A percentile compares a stretch with the other conserved stretches of the same genome.
phyloP scores from a whole-genome alignment of 148 eudicot species.

The Tetragonia tetragonoides region DNA sequence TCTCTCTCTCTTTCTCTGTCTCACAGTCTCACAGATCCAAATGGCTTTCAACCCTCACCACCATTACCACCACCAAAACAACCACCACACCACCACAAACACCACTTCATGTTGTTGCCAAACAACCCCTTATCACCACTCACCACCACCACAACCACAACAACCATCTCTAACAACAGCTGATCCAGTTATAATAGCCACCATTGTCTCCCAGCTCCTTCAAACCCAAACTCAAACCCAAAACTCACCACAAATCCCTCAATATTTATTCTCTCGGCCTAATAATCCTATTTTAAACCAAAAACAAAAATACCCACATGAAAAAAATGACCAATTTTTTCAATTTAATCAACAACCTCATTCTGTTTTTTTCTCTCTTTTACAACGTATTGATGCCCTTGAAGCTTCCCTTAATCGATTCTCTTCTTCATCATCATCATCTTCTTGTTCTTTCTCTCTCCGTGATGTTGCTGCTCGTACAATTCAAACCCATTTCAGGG shows the following conservation, averaged over 20 bases:
- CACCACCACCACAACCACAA: constrained; percentile 31
- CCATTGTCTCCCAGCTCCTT: constrained; percentile 37
- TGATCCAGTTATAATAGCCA: constrained; percentile 36
- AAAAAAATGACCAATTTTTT: constrained; percentile 10
- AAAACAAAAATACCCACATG: constrained; percentile 19
- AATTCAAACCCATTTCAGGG: constrained; percentile 80
- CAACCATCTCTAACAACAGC: constrained; percentile 16
- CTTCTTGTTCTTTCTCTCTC: constrained; percentile 31
- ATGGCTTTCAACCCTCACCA: constrained; percentile 54
- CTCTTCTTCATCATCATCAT: constrained; percentile 15
- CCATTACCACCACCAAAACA: constrained; percentile 31
- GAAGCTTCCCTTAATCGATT: constrained; percentile 59
- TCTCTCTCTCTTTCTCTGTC: neutral
- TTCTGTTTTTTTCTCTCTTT: constrained; percentile 45
- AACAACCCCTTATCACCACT: constrained; percentile 31
- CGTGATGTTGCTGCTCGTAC: constrained; percentile 76
- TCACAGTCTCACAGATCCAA: constrained; percentile 5
- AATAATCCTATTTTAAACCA: constrained; percentile 20
- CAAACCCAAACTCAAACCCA: constrained; percentile 25
- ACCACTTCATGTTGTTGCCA: constrained; percentile 34
- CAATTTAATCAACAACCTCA: constrained; percentile 2
- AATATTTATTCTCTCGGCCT: constrained; percentile 11
- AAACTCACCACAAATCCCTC: neutral
- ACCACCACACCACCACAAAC: constrained; percentile 24
- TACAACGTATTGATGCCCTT: constrained; percentile 64